Conservation (phyloP, 495 filamentous ascomycete genomes). For the Rhypophila decipiens region DNA sequence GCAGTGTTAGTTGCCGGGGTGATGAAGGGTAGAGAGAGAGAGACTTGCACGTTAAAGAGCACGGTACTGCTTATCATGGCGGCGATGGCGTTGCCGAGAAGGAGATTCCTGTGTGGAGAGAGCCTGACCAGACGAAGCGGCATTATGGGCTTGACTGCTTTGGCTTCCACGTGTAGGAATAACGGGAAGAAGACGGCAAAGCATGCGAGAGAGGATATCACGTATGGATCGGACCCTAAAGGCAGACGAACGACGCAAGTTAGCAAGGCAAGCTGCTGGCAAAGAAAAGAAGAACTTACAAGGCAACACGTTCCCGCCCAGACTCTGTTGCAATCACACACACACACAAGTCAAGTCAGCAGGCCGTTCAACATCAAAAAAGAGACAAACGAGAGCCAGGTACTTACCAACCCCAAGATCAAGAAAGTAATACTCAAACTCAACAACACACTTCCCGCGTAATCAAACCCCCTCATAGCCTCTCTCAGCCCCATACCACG, state of each 20-base stretch:
- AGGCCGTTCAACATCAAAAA: not conserved
- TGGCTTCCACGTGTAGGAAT: conserved; percentile 57
- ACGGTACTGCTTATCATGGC: conserved; percentile 60
- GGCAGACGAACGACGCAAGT: not conserved
- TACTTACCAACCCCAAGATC: conserved; percentile 60
- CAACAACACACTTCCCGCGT: conserved; percentile 58
- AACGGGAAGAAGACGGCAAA: conserved; percentile 49
- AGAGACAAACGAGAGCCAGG: not conserved
- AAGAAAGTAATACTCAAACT: conserved; percentile 58
- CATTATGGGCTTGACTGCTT: conserved; percentile 62
- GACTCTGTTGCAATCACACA: conserved; percentile 37
- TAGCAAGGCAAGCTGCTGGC: not conserved
- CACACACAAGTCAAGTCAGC: not conserved
- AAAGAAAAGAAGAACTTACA: conserved; percentile 28
- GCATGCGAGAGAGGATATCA: conserved; percentile 55
- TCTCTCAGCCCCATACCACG: conserved; percentile 45
- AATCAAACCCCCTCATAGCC: conserved; percentile 61
- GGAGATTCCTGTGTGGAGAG: conserved; percentile 57
- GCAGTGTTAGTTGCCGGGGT: not conserved
- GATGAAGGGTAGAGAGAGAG: not conserved
- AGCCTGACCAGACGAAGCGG: conserved; percentile 56
- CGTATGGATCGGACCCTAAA: conserved; percentile 62
- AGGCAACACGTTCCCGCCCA: conserved; percentile 69
- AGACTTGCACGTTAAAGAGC: conserved; percentile 58
- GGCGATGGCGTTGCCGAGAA: conserved; percentile 64